Percentiles rank a stretch among this genome's conserved stretches.
Evolutionary conservation across 768 basidiomycete genomes (phyloP).

Genomic region (Tephrocybe sp.): DNA sequence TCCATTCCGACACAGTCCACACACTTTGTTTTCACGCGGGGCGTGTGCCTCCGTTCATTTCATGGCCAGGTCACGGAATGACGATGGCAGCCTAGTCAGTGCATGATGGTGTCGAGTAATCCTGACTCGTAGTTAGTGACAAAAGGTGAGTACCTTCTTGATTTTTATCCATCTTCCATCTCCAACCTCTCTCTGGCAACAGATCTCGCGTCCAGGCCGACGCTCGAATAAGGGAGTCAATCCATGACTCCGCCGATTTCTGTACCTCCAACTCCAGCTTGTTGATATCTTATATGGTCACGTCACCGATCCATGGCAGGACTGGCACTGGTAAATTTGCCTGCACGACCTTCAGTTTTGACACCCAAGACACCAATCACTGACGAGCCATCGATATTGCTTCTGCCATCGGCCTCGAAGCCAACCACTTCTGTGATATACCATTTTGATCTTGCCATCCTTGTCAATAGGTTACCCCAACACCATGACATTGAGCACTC

Average conservation of each 20-base stretch:
- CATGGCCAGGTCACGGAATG: background rate
- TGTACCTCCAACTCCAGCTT: background rate
- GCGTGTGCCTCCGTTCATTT: background rate
- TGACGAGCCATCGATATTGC: background rate
- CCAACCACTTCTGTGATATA: background rate
- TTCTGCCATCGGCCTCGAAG: background rate
- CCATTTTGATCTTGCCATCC: background rate
- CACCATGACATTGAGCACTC: constrained; percentile 60
- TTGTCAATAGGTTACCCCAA: constrained; percentile 54
- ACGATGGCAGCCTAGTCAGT: background rate
- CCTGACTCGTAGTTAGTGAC: background rate
- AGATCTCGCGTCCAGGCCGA: background rate
- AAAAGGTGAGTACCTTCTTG: background rate
- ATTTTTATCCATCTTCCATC: background rate
- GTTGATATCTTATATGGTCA: background rate
- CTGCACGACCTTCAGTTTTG: background rate
- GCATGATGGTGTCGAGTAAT: background rate
- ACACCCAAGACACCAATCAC: background rate
- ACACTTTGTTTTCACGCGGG: background rate
- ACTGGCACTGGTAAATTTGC: background rate
- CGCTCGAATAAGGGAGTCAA: background rate
- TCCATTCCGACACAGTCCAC: background rate
- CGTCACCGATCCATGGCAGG: background rate
- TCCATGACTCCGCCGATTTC: background rate
- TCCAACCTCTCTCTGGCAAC: background rate